Percentiles rank a stretch among this genome's conserved stretches.
Conservation (phyloP, 352 stramenopile species). For the Pythium oligandrum region DNA sequence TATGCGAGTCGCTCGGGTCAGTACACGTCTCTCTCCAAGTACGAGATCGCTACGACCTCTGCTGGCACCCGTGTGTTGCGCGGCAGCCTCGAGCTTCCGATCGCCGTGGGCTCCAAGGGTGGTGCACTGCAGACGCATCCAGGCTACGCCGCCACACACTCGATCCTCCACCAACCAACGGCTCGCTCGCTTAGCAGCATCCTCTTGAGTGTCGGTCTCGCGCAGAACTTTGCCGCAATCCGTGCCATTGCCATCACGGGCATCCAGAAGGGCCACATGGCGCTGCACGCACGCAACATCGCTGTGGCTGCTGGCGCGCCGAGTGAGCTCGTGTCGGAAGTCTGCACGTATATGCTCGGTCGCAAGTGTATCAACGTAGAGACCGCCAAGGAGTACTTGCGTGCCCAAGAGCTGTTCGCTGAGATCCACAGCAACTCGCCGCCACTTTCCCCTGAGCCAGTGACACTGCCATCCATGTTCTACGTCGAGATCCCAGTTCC, state of each 20-base stretch:
- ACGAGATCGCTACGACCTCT: conserved; percentile 35
- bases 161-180: conserved; percentile 68
- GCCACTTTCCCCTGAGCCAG: conserved; percentile 16
- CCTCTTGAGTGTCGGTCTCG: conserved; percentile 74
- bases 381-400: conserved; percentile 80
- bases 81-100: conserved; percentile 71
- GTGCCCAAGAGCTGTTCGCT: conserved; percentile 71
- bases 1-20: conserved; percentile 74
- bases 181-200: conserved; percentile 61
- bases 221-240: conserved; percentile 85
- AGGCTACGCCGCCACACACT: conserved; percentile 68
- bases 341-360: conserved; percentile 84
- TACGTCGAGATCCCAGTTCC: conserved; percentile 80
- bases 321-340: conserved; percentile 75
- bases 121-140: conserved; percentile 79
- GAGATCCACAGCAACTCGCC: conserved; percentile 61
- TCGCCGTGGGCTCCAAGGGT: conserved; percentile 79
- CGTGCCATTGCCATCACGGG: conserved; percentile 81
- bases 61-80: conserved; percentile 50
- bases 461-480: conserved; percentile 72
- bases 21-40: conserved; percentile 79
- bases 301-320: conserved; percentile 73
- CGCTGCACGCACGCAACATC: conserved; percentile 82
- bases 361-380: conserved; percentile 78
- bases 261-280: conserved; percentile 87